phyloP scores from a whole-genome alignment of 495 filamentous ascomycete genomes.

The Hypoxylon lienhwacheense region DNA sequence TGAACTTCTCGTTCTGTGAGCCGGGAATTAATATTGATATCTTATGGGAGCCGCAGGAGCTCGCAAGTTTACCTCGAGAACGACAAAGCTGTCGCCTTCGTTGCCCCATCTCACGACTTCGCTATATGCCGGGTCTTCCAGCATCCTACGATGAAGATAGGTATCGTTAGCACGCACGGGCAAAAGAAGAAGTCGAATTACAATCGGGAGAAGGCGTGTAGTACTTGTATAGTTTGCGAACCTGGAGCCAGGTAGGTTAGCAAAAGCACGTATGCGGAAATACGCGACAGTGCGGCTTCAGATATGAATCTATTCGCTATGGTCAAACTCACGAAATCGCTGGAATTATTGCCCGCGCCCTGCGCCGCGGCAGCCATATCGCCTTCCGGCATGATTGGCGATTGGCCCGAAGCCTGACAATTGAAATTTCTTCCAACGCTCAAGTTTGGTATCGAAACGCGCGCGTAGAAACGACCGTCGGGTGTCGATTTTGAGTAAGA shows the following conservation, averaged over 20 bases:
- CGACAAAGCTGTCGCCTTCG: slow-evolving; percentile 93
- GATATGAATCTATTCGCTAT: slow-evolving; percentile 8
- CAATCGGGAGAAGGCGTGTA: slow-evolving; percentile 6
- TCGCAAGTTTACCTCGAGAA: slow-evolving; percentile 74
- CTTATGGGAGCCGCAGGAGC: not conserved
- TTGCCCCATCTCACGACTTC: slow-evolving; percentile 95
- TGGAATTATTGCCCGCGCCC: slow-evolving; percentile 51
- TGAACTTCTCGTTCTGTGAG: slow-evolving; percentile 92
- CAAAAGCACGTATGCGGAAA: slow-evolving; percentile 21
- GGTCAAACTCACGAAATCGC: slow-evolving; percentile 51
- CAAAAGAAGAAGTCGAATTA: slow-evolving; percentile 6
- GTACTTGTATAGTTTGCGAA: slow-evolving; percentile 98
- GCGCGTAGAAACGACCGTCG: slow-evolving; percentile 22
- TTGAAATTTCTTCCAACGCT: slow-evolving; percentile 1
- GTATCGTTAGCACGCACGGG: slow-evolving; percentile 25
- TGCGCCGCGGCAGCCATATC: slow-evolving; percentile 44
- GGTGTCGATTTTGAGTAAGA: slow-evolving; percentile 5
- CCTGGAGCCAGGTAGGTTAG: slow-evolving; percentile 55
- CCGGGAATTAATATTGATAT: slow-evolving; percentile 8
- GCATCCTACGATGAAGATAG: slow-evolving; percentile 67
- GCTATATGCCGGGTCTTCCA: slow-evolving; percentile 92
- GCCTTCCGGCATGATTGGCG: slow-evolving; percentile 47
- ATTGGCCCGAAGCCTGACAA: slow-evolving; percentile 20
- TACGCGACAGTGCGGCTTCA: slow-evolving; percentile 21
- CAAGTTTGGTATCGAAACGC: slow-evolving; percentile 21